These are phyloP conservation scores for Talaromyces piceae DNA, from an alignment of 2,329 filamentous ascomycete species.

Conservation along the genomic window DNA sequence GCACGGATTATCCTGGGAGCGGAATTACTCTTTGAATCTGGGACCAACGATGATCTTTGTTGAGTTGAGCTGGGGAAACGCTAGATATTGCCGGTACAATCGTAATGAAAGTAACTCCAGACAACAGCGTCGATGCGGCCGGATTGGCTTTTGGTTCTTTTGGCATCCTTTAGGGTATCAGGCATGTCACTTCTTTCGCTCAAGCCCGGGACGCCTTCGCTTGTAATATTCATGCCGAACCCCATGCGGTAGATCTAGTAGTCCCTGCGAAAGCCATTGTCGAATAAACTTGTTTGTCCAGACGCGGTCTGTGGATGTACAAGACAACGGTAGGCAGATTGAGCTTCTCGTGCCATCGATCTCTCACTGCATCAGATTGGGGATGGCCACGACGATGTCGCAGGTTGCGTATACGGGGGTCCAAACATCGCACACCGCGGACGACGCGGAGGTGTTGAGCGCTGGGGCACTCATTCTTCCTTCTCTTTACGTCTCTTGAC, in stretches of 20 bases:
- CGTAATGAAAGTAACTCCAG: conserved; percentile 43
- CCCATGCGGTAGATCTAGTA: conserved; percentile 19
- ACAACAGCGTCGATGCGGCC: conserved; percentile 32
- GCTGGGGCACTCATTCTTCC: not conserved
- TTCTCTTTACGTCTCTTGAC: not conserved
- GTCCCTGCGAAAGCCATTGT: conserved; percentile 25
- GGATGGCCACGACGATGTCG: conserved; percentile 16
- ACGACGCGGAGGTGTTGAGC: conserved; percentile 13
- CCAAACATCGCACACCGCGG: conserved; percentile 13
- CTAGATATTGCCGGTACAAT: conserved; percentile 43
- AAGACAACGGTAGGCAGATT: conserved; percentile 19
- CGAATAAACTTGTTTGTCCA: conserved; percentile 20
- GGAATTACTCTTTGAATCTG: conserved; percentile 39
- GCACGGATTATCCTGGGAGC: conserved; percentile 40
- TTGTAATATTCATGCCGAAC: conserved; percentile 15
- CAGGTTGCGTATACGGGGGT: conserved; percentile 17
- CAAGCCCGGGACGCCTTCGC: conserved; percentile 16
- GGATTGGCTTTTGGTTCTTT: conserved; percentile 16
- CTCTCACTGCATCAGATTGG: conserved; percentile 15
- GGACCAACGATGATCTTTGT: conserved; percentile 43
- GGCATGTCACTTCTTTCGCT: conserved; percentile 21
- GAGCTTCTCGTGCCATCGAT: conserved; percentile 17
- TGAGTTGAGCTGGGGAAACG: conserved; percentile 33
- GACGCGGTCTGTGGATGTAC: conserved; percentile 14
- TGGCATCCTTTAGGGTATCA: conserved; percentile 24